Evolutionary conservation across 768 basidiomycete species (phyloP).

Genomic region (Boletus rubroflammeus): DNA sequence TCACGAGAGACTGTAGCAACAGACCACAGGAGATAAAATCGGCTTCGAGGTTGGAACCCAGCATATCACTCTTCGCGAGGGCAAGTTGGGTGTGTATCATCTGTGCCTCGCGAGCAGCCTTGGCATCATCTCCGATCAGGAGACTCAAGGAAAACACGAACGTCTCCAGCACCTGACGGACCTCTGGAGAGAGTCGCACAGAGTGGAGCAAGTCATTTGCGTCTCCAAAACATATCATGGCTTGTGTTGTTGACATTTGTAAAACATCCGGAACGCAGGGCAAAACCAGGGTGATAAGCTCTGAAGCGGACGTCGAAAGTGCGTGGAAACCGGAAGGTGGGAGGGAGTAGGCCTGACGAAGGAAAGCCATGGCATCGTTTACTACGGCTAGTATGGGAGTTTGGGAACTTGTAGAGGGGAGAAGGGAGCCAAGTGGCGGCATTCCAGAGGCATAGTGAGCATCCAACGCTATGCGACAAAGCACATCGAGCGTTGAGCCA

Average conservation of each 20-base stretch:
- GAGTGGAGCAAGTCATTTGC: constrained; percentile 53
- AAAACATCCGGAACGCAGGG: constrained; percentile 59
- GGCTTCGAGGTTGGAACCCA: constrained; percentile 56
- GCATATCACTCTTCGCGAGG: constrained; percentile 53
- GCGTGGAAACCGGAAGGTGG: constrained; percentile 51
- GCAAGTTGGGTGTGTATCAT: constrained; percentile 65
- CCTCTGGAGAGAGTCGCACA: constrained; percentile 47
- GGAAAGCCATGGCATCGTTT: constrained; percentile 57
- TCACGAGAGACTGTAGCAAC: constrained; percentile 58
- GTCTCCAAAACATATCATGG: constrained; percentile 45
- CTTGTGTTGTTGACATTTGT: constrained; percentile 59
- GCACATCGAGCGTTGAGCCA: constrained; percentile 62
- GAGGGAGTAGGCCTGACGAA: constrained; percentile 54
- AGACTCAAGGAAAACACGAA: constrained; percentile 58
- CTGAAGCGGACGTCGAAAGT: constrained; percentile 55
- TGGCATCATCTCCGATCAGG: constrained; percentile 65
- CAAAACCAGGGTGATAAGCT: constrained; percentile 59
- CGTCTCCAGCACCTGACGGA: constrained; percentile 56
- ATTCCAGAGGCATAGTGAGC: constrained; percentile 57
- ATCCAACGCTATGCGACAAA: constrained; percentile 65
- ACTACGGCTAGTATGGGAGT: constrained; percentile 49
- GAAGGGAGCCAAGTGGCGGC: constrained; percentile 51
- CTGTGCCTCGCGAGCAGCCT: constrained; percentile 66
- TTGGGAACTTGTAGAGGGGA: constrained; percentile 48
- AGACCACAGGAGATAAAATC: constrained; percentile 65